phyloP scores from a whole-genome alignment of 257 asterid genomes.

The Nicotiana benthamiana region DNA sequence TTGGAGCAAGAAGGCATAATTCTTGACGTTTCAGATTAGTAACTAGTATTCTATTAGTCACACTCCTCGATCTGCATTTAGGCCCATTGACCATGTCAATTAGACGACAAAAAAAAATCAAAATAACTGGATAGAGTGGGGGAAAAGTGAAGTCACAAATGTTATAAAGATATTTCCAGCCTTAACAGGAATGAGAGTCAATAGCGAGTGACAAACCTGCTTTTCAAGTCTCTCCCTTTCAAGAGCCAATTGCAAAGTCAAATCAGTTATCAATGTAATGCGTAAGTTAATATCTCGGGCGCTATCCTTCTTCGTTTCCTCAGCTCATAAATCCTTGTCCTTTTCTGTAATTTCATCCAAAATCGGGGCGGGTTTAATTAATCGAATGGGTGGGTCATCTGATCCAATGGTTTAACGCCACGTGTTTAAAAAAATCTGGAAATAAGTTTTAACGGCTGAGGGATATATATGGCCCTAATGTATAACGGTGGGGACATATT shows the following conservation, averaged over 20 bases:
- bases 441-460: too few species aligned
- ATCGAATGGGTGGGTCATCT: too few species aligned
- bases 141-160: background rate
- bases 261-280: constrained; percentile 62
- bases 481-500: too few species aligned
- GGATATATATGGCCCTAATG: too few species aligned
- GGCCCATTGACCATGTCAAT: background rate
- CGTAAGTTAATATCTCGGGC: constrained; percentile 52
- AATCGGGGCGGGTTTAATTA: too few species aligned
- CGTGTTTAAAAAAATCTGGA: too few species aligned
- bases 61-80: background rate
- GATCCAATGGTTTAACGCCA: too few species aligned
- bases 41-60: background rate
- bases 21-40: background rate
- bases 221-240: constrained; percentile 87
- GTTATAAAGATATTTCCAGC: background rate
- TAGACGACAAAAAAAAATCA: background rate
- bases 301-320: constrained; percentile 64
- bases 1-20: background rate
- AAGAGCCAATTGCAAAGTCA: constrained; percentile 61
- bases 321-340: too few species aligned
- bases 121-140: background rate
- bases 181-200: background rate
- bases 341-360: too few species aligned
- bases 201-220: constrained; percentile 40